These are phyloP conservation scores for Lentinus brumalis DNA, from an alignment of 768 basidiomycete genomes.

Conservation along the genomic window DNA sequence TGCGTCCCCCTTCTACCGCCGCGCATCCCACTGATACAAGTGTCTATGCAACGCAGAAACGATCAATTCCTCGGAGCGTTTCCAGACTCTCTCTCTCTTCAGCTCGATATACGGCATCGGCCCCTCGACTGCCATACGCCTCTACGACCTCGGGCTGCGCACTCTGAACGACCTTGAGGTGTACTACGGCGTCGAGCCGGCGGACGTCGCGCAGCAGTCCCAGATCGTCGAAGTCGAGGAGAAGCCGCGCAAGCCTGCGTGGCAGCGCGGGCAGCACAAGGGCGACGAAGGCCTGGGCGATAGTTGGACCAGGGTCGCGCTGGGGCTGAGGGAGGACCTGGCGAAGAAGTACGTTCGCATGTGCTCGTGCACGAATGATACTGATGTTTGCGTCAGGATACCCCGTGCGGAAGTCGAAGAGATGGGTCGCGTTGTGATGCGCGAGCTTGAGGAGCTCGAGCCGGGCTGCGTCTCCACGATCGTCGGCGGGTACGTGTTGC, in stretches of 20 bases:
- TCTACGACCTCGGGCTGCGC: slow-evolving; percentile 67
- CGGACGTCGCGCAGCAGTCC: slow-evolving; percentile 28
- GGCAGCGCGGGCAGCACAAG: slow-evolving; percentile 15
- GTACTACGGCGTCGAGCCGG: slow-evolving; percentile 52
- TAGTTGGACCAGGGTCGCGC: slow-evolving; percentile 54
- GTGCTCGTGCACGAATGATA: not conserved
- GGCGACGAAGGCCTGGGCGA: slow-evolving; percentile 34
- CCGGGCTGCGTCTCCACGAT: slow-evolving; percentile 74
- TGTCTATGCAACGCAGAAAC: slow-evolving; percentile 44
- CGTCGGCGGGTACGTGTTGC: slow-evolving; percentile 69
- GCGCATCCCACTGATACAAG: too few relatives aligned
- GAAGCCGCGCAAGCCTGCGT: slow-evolving; percentile 10
- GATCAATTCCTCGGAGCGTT: slow-evolving; percentile 52
- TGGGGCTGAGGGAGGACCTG: slow-evolving; percentile 62
- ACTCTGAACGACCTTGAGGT: slow-evolving; percentile 68
- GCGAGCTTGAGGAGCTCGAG: slow-evolving; percentile 62
- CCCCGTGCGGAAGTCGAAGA: slow-evolving; percentile 76
- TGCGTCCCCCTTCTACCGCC: slow-evolving; percentile 27
- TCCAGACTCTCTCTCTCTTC: slow-evolving; percentile 57
- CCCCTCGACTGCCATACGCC: slow-evolving; percentile 61
- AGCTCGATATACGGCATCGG: slow-evolving; percentile 74
- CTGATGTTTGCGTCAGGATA: slow-evolving; percentile 48
- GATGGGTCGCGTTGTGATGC: slow-evolving; percentile 68
- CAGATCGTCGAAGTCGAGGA: slow-evolving; percentile 32
- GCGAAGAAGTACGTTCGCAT: slow-evolving; percentile 40